phyloP scores from a whole-genome alignment of 2,329 filamentous ascomycete species.

The Hirsutella thompsonii region DNA sequence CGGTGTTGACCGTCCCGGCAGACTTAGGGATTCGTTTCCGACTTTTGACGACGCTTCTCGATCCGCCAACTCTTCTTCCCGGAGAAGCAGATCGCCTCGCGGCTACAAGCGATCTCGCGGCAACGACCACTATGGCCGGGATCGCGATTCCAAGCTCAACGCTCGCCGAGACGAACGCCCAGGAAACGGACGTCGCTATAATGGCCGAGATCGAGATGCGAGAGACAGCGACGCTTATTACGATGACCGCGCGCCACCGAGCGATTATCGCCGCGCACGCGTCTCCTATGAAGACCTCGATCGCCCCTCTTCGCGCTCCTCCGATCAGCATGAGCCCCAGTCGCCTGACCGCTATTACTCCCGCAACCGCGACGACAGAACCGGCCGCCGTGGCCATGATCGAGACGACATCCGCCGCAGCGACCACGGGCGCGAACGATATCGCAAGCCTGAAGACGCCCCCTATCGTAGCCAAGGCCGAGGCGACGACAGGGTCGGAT shows the following conservation, averaged over 20 bases:
- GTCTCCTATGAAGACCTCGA: slow-evolving; percentile 4
- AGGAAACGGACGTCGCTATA: slow-evolving; percentile 26
- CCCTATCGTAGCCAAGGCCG: background rate
- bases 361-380: slow-evolving; percentile 14
- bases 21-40: slow-evolving; percentile 53
- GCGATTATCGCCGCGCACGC: slow-evolving; percentile 1
- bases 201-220: slow-evolving; percentile 14
- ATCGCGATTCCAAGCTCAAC: slow-evolving; percentile 43
- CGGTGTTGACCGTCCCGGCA: slow-evolving; percentile 88
- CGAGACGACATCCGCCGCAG: slow-evolving; percentile 1
- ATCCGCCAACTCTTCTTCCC: slow-evolving; percentile 25
- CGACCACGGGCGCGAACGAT: no score
- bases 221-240: background rate
- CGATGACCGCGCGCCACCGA: slow-evolving; percentile 2
- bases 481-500: background rate
- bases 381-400: slow-evolving; percentile 24
- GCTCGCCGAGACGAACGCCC: slow-evolving; percentile 47
- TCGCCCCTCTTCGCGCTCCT: background rate
- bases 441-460: background rate
- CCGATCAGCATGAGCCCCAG: background rate
- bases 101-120: slow-evolving; percentile 56
- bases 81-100: slow-evolving; percentile 46
- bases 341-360: background rate
- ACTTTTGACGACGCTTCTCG: slow-evolving; percentile 33
- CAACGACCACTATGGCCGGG: slow-evolving; percentile 34